A percentile compares a stretch with the other conserved stretches of the same genome.
Evolutionary conservation across 306 rosid genomes (phyloP).

Genomic region (Rosa persica): DNA sequence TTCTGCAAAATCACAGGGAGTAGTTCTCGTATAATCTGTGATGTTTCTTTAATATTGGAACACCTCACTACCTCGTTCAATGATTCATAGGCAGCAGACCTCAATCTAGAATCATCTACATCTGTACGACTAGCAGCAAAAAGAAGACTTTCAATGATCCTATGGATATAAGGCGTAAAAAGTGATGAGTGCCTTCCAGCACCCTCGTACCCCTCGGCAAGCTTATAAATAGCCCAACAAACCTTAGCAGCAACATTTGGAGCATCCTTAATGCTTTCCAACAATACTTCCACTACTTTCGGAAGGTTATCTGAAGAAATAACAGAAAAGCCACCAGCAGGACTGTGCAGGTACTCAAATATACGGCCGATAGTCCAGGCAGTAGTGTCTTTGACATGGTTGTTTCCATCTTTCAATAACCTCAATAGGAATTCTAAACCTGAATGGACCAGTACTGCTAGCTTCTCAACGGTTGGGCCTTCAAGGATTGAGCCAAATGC

Average conservation of each 20-base stretch:
- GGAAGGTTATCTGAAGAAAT: constrained; percentile 31
- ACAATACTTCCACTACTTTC: constrained; percentile 28
- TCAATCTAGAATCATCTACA: constrained; percentile 38
- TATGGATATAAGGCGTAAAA: constrained; percentile 30
- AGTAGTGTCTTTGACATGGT: constrained; percentile 41
- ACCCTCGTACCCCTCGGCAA: constrained; percentile 37
- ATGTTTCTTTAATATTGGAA: constrained; percentile 29
- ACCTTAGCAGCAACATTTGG: constrained; percentile 40
- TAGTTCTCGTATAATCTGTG: constrained; percentile 30
- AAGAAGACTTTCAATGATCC: constrained; percentile 28
- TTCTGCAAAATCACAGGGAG: constrained; percentile 34
- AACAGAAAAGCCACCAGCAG: constrained; percentile 32
- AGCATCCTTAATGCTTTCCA: constrained; percentile 34
- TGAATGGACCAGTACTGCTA: constrained; percentile 27
- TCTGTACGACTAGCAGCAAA: constrained; percentile 37
- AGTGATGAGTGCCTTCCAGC: constrained; percentile 31
- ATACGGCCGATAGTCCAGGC: constrained; percentile 43
- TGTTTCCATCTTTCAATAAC: constrained; percentile 35
- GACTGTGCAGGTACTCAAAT: constrained; percentile 37
- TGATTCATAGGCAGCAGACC: constrained; percentile 41
- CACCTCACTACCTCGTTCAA: constrained; percentile 42
- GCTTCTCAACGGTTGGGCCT: constrained; percentile 33
- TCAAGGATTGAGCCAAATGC: constrained; percentile 42
- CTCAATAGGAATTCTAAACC: constrained; percentile 33
- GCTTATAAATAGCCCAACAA: constrained; percentile 40